Base-by-base conservation (phyloP, 148 eudicot genomes). In the Chenopodium suecicum region DNA sequence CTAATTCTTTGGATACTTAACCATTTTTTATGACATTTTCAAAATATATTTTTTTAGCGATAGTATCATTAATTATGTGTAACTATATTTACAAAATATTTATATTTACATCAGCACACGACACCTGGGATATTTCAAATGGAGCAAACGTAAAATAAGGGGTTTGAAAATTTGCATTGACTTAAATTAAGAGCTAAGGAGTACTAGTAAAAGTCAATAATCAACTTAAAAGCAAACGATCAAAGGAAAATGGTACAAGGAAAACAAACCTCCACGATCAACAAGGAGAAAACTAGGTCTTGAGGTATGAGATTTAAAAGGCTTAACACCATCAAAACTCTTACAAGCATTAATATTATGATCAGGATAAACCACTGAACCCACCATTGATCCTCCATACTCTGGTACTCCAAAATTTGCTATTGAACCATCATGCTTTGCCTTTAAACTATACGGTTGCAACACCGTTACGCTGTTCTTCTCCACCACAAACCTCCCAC, bases 401-500 rank as follows among this genome's bases (percentile, higher is more conserved):
- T 88, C 88, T 14, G 99, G 98, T 16, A 96, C 97, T 0, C 99
- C 99, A 75, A 96, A 96, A 79, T 96, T 96, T 0, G 89, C 99
- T 13, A 96, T 94, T 0, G 99, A 86, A 14, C 94, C 98, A 82
- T 96, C 95, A 73, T 90, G 91, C 23, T 88, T 92, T 9, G 88
- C 75, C 22, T 81, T 81, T 77, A 88, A 78, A 60, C 75, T 80
- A 23, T 81, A 77, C 0, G 99, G 98, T 20, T 91, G 84, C 23
- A 96, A 46, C 4, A 96, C 87, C 9, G 89, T 85, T 69, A 96
- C 75, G 31, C 94, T 87, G 52, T 88, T 88, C 80, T 96, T 91
- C 86, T 96, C 99, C 77, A 96, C 99, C 66, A 92, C 90, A 78
- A 96, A 96, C 44, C 90, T 88, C 9, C 89, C 91, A 54, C 60